phyloP scores from a whole-genome alignment of 2,329 filamentous ascomycete genomes.

The Chaetomium sp. region DNA sequence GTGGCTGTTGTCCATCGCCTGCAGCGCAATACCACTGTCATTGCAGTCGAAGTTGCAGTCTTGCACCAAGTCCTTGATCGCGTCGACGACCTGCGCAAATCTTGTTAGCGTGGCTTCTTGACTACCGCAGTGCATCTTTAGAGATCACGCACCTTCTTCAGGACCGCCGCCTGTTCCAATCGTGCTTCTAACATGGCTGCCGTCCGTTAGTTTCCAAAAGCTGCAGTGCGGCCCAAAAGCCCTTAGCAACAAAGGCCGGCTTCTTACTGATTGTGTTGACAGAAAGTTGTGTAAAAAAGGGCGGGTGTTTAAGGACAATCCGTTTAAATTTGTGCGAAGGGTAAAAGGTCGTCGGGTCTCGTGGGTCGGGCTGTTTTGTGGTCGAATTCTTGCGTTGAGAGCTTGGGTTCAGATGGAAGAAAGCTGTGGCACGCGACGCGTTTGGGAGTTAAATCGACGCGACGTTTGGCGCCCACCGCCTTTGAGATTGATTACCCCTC shows the following conservation, averaged over 20 bases:
- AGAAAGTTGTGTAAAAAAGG: neutral
- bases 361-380: neutral
- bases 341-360: neutral
- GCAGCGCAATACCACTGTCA: slow-evolving; percentile 95
- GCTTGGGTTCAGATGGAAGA: slow-evolving; percentile 15
- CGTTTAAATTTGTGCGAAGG: neutral
- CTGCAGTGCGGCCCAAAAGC: neutral
- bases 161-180: slow-evolving; percentile 83
- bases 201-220: slow-evolving; percentile 11
- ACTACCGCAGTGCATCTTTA: no score
- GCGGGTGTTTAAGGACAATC: neutral
- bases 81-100: slow-evolving; percentile 75
- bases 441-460: slow-evolving; percentile 17
- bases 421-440: slow-evolving; percentile 19
- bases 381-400: slow-evolving; percentile 9
- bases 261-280: slow-evolving; percentile 11
- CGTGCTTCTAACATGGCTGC: slow-evolving; percentile 71
- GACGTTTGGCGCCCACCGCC: slow-evolving; percentile 2
- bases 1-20: slow-evolving; percentile 99
- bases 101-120: neutral
- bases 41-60: slow-evolving; percentile 99
- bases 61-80: slow-evolving; percentile 98
- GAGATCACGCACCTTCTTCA: slow-evolving; percentile 74
- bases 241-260: neutral
- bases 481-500: slow-evolving; percentile 21